Conservation (phyloP, 169 alveolate species). For the Cystoisospora suis region DNA sequence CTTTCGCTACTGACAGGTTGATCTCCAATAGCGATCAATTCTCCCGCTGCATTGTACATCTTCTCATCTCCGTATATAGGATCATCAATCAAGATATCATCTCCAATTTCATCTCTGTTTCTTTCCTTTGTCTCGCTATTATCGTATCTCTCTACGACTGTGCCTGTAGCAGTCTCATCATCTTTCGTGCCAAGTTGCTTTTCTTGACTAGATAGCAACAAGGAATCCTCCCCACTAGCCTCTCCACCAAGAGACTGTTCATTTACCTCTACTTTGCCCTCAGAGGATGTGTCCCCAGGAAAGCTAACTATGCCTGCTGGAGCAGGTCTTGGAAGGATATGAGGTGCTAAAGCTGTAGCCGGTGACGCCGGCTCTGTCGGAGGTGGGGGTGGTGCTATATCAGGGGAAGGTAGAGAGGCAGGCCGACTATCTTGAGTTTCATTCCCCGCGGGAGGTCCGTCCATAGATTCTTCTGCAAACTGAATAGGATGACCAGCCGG, state of each 20-base stretch:
- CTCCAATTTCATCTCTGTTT: neutral
- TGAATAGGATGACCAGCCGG: neutral
- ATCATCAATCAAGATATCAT: neutral
- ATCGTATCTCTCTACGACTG: too few species aligned
- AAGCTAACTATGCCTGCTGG: too few species aligned
- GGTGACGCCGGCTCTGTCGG: neutral
- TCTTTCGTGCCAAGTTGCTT: too few species aligned
- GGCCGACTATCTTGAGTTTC: neutral
- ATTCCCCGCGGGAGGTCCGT: too few species aligned
- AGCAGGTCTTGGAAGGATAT: too few species aligned
- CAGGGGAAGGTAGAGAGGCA: neutral
- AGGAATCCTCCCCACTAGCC: too few species aligned
- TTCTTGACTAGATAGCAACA: too few species aligned
- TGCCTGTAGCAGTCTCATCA: too few species aligned
- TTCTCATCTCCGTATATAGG: constrained; percentile 10
- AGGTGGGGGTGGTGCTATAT: neutral
- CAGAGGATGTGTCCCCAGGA: too few species aligned
- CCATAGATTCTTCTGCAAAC: neutral
- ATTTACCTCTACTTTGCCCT: too few species aligned
- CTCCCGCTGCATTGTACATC: neutral
- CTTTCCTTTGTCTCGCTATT: neutral
- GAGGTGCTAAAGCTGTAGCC: too few species aligned
- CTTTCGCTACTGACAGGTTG: neutral
- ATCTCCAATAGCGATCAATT: neutral
- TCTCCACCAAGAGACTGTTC: too few species aligned